Evolutionary conservation across 202 grass and related monocot species (phyloP).

Genomic region (Panicum virgatum): DNA sequence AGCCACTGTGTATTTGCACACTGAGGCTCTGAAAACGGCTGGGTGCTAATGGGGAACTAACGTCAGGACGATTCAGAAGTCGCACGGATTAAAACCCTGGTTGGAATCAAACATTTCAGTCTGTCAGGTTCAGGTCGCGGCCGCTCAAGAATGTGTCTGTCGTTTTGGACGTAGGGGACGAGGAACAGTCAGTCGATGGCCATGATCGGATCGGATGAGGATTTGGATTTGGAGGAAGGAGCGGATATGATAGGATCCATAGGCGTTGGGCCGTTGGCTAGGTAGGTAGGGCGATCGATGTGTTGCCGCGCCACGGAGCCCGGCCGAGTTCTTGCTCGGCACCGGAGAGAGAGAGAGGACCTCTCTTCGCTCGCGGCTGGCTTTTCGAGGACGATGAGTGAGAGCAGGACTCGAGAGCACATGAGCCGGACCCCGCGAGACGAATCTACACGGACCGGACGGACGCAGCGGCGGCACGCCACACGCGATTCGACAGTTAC

Average conservation of each 20-base stretch:
- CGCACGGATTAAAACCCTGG: not conserved
- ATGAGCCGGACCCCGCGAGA: not conserved
- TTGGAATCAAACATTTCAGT: not conserved
- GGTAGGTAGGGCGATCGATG: not conserved
- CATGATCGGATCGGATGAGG: not conserved
- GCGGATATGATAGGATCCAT: not conserved
- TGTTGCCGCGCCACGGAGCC: not conserved
- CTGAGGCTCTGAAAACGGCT: no score
- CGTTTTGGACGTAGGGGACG: not conserved
- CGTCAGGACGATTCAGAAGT: no score
- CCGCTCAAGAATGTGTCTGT: not conserved
- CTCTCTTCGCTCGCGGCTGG: not conserved
- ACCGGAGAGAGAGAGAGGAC: not conserved
- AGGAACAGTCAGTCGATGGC: not conserved
- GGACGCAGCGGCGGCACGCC: not conserved
- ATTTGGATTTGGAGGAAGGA: not conserved
- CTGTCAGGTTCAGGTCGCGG: not conserved
- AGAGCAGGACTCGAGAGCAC: not conserved
- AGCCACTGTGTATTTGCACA: no score
- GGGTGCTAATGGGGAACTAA: no score
- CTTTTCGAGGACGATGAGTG: not conserved
- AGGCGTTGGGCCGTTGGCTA: not conserved
- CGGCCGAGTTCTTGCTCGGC: not conserved
- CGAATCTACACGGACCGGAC: not conserved
- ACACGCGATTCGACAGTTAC: not conserved